phyloP scores from a whole-genome alignment of 345 rosid species.

The Eutrema heterophyllum region DNA sequence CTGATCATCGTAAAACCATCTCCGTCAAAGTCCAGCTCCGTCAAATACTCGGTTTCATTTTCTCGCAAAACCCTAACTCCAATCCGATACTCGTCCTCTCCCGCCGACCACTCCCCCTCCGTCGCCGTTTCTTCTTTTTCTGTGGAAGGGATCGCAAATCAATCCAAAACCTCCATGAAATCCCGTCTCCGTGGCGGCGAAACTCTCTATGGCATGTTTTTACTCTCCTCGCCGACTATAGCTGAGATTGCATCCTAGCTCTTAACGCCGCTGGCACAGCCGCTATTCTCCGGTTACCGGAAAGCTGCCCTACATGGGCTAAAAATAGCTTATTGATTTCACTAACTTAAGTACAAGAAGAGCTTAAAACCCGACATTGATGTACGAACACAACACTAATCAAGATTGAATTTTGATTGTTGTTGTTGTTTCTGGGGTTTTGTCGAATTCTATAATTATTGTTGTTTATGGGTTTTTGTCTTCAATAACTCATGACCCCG shows the following conservation, averaged over 20 bases:
- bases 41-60: slow-evolving; percentile 25
- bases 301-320: slow-evolving; percentile 64
- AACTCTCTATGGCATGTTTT: slow-evolving; percentile 75
- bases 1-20: not conserved
- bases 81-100: slow-evolving; percentile 27
- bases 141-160: not conserved
- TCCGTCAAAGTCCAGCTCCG: not conserved
- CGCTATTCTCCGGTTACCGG: slow-evolving; percentile 77
- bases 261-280: slow-evolving; percentile 56
- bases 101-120: slow-evolving; percentile 33
- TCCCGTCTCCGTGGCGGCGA: slow-evolving; percentile 73
- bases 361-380: no score
- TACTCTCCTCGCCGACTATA: slow-evolving; percentile 83
- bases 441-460: no score
- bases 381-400: no score
- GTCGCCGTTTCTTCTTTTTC: slow-evolving; percentile 10
- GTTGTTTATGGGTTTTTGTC: no score
- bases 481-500: no score
- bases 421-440: no score
- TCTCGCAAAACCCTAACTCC: slow-evolving; percentile 32
- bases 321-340: no score
- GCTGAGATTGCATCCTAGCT: slow-evolving; percentile 86
- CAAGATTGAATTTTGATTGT: no score
- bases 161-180: slow-evolving; percentile 43
- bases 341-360: no score